Evolutionary conservation across 306 rosid species (phyloP).

Genomic region (Ceratonia siliqua): DNA sequence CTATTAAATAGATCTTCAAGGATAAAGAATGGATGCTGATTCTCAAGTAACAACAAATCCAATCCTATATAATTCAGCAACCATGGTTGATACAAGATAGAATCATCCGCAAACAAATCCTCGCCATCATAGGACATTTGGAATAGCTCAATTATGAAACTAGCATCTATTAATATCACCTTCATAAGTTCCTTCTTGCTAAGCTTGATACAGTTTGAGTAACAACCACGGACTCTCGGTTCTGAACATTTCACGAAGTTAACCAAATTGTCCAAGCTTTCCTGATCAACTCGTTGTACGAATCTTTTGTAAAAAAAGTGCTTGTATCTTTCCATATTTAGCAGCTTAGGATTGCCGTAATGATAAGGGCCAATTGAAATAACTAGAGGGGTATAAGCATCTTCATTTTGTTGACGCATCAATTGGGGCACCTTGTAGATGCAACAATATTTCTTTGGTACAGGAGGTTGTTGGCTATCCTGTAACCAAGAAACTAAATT

Average conservation of each 20-base stretch:
- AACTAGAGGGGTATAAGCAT: background rate
- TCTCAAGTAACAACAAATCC: constrained; percentile 7
- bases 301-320: background rate
- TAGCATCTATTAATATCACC: background rate
- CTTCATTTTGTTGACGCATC: background rate
- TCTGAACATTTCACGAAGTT: background rate
- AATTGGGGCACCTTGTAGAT: background rate
- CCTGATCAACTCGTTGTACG: background rate
- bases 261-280: background rate
- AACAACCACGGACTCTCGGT: background rate
- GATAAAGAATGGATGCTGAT: constrained; percentile 25
- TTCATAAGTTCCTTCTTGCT: background rate
- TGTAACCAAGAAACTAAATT: no score
- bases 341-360: background rate
- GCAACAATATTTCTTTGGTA: background rate
- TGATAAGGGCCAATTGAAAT: background rate
- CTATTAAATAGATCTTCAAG: background rate
- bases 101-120: no score
- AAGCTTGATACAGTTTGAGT: background rate
- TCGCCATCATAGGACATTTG: no score
- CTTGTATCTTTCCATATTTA: background rate
- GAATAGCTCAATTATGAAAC: background rate
- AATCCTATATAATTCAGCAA: accelerated
- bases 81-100: background rate
- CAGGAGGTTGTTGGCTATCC: no score